phyloP scores from a whole-genome alignment of 2,329 filamentous ascomycete species.

The Fusarium transvaalense region DNA sequence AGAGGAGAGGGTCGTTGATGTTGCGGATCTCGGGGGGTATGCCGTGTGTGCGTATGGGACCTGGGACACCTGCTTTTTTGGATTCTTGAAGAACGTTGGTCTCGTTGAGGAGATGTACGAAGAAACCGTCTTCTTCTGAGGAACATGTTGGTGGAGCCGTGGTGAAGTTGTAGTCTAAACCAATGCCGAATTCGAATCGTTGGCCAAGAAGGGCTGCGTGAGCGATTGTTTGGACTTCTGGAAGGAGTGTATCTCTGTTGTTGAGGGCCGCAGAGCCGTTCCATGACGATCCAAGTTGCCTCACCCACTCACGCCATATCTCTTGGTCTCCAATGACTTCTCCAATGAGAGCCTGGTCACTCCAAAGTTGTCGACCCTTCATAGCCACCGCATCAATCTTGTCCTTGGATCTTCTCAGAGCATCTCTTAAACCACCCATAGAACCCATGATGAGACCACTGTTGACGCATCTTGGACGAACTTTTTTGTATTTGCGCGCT shows the following conservation, averaged over 20 bases:
- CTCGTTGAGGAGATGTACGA: constrained; percentile 49
- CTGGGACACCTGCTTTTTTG: constrained; percentile 50
- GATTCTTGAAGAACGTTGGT: constrained; percentile 45
- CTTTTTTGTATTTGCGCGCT: constrained; percentile 51
- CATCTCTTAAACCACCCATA: constrained; percentile 47
- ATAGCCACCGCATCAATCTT: constrained; percentile 49
- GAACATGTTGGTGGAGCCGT: constrained; percentile 55
- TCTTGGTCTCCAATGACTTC: constrained; percentile 57
- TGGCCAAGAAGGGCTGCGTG: constrained; percentile 47
- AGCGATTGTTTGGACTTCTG: constrained; percentile 46
- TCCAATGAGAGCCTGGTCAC: constrained; percentile 55
- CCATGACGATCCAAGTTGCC: constrained; percentile 50
- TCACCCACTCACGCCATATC: constrained; percentile 53
- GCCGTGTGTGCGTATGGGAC: constrained; percentile 46
- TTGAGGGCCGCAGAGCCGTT: constrained; percentile 46
- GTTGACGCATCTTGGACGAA: constrained; percentile 54
- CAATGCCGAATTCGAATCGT: constrained; percentile 56
- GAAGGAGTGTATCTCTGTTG: constrained; percentile 19
- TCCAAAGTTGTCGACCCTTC: constrained; percentile 54
- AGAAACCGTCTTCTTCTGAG: constrained; percentile 54
- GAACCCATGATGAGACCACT: constrained; percentile 55
- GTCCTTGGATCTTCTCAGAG: constrained; percentile 45
- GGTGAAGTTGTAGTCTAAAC: constrained; percentile 55
- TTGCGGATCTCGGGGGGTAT: constrained; percentile 47
- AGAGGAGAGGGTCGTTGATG: constrained; percentile 31